phyloP scores from a whole-genome alignment of 306 rosid species.

The Trifolium repens region DNA sequence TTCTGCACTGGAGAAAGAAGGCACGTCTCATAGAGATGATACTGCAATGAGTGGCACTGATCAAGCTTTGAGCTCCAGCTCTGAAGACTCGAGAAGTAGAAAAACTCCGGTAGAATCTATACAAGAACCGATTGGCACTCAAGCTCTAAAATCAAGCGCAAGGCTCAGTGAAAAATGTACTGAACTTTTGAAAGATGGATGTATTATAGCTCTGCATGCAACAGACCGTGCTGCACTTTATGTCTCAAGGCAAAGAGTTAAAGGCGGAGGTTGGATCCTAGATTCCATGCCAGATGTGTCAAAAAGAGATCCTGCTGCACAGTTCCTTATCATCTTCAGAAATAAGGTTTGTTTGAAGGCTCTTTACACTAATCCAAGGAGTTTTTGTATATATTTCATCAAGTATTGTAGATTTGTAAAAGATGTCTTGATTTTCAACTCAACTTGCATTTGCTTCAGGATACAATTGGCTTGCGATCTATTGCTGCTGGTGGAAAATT shows the following conservation, averaged over 20 bases:
- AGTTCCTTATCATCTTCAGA: slow-evolving; percentile 80
- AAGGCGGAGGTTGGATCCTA: slow-evolving; percentile 96
- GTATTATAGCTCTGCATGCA: slow-evolving; percentile 77
- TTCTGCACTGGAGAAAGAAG: slow-evolving; percentile 69
- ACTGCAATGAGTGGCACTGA: slow-evolving; percentile 93
- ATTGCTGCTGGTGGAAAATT: slow-evolving; percentile 97
- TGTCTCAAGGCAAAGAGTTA: slow-evolving; percentile 86
- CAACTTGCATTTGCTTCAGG: slow-evolving; percentile 58
- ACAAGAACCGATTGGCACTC: slow-evolving; percentile 69
- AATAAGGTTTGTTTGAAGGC: slow-evolving; percentile 71
- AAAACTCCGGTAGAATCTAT: slow-evolving; percentile 74
- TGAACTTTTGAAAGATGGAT: slow-evolving; percentile 85
- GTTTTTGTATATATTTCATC: slow-evolving; percentile 18
- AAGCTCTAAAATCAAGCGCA: slow-evolving; percentile 57
- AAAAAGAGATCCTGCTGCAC: slow-evolving; percentile 96
- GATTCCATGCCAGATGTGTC: slow-evolving; percentile 83
- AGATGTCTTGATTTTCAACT: slow-evolving; percentile 23
- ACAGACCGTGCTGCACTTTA: slow-evolving; percentile 73
- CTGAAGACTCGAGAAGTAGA: slow-evolving; percentile 83
- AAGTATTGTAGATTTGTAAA: slow-evolving; percentile 34
- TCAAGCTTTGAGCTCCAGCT: slow-evolving; percentile 85
- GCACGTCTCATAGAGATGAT: slow-evolving; percentile 77
- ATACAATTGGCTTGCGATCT: slow-evolving; percentile 91
- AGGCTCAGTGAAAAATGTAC: slow-evolving; percentile 71
- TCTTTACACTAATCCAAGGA: slow-evolving; percentile 26